phyloP scores from a whole-genome alignment of 2,329 filamentous ascomycete species.

The Pestalotiopsis fici region DNA sequence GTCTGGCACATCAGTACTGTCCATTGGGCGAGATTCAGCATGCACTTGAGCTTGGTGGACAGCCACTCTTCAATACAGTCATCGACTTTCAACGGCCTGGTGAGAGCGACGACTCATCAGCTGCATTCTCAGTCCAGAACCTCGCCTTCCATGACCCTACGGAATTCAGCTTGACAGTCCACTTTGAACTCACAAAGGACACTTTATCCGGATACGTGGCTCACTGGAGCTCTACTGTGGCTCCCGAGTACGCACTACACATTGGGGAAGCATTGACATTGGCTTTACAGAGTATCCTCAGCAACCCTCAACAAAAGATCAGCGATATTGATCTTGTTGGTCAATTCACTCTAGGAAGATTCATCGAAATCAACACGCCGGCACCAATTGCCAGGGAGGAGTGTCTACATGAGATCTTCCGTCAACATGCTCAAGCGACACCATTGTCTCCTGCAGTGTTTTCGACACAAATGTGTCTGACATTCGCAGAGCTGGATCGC shows the following conservation, averaged over 20 bases:
- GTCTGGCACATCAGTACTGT: constrained; percentile 4
- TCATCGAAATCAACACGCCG: constrained; percentile 9
- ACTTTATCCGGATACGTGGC: constrained; percentile 8
- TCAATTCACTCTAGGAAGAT: neutral
- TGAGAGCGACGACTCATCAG: neutral
- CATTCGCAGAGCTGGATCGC: constrained; percentile 27
- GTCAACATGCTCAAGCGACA: neutral
- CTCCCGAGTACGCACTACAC: constrained; percentile 1
- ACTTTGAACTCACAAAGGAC: constrained; percentile 8
- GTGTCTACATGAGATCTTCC: constrained; percentile 11
- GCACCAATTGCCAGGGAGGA: constrained; percentile 6
- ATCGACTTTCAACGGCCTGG: constrained; percentile 9
- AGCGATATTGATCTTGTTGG: constrained; percentile 8
- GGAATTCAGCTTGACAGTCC: constrained; percentile 10
- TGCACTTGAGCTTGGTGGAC: constrained; percentile 10
- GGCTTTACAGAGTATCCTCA: neutral
- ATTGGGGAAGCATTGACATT: constrained; percentile 9
- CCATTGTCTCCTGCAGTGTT: constrained; percentile 3
- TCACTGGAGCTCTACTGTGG: constrained; percentile 6
- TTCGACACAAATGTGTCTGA: constrained; percentile 16
- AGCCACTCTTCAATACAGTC: constrained; percentile 10
- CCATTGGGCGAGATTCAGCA: constrained; percentile 8
- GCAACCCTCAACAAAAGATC: constrained; percentile 5
- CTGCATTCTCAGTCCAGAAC: neutral
- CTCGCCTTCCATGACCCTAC: constrained; percentile 10